Base-by-base conservation (phyloP, 2,329 filamentous ascomycete genomes). In the Ophiostoma sp. region DNA sequence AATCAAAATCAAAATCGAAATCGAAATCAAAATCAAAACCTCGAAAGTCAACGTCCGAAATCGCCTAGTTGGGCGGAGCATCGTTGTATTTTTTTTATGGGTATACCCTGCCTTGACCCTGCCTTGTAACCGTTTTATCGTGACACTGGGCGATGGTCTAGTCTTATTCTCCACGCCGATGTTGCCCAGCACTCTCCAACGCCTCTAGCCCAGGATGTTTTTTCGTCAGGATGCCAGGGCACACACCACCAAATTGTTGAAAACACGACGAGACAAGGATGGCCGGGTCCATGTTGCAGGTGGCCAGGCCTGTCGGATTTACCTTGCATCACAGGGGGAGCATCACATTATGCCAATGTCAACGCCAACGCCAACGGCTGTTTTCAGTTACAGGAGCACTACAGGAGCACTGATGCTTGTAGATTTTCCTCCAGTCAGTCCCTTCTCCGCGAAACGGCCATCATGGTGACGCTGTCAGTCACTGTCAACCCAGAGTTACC, bases 271-370 rank as follows among this genome's bases (percentile, higher is more conserved):
- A 19, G 25, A 59, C 61, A 22, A 52, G 64, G 66, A 69, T 69
- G 66, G 42, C 45, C 15, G 45, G 63, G 66, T 69, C 45, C 66
- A 50, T 33, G 45, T 52, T 36, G 66, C 66, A 69, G 28, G 22
- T 52, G 12, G 63, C 9, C 39, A 31, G 42, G 22, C n/a, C 39
- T 28, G 39, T 31, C 45, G 25, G 45, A 50, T 36, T 69, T 50
- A 22, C 45, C 42, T 69, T 48, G 25, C 42, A 52, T 48, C 31
- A 33, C 39, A 68, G 39, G 63, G 39, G 25, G 33, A 17, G 7
- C 39, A 50, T 68, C 42, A 50, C 42, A 68, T 68, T 50, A 68
- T 68, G 63, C 63, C 42, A 55, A 55, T 22, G 50, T 7, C 50
- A 22, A n/a, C 50, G 63, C 63, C 42, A 55, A 55, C 50, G 50